Percentiles rank a stretch among this genome's conserved stretches.
Evolutionary conservation across 371 early-diverging fungal species (phyloP).

Genomic region (Nosema muscidifuracis): DNA sequence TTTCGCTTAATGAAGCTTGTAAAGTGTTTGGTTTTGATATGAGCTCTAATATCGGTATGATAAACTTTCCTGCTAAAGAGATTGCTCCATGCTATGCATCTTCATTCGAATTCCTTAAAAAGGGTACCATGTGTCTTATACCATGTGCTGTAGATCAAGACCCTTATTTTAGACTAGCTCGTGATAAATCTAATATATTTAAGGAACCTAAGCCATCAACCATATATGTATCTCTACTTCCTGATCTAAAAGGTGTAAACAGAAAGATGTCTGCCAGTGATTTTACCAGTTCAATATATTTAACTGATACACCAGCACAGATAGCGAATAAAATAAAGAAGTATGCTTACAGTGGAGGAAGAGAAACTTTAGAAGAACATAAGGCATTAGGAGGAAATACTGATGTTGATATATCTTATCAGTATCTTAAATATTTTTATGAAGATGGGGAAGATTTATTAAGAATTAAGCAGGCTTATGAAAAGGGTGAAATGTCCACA

Average conservation of each 20-base stretch:
- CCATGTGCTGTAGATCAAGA: slow-evolving; percentile 99
- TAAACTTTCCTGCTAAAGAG: slow-evolving; percentile 58
- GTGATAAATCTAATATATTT: slow-evolving; percentile 84
- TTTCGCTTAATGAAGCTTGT: slow-evolving; percentile 58
- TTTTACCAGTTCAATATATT: slow-evolving; percentile 80
- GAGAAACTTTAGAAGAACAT: slow-evolving; percentile 82
- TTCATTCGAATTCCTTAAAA: slow-evolving; percentile 57
- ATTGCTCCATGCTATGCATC: slow-evolving; percentile 61
- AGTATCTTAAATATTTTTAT: slow-evolving; percentile 87
- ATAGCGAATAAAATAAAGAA: slow-evolving; percentile 96
- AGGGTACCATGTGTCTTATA: slow-evolving; percentile 85
- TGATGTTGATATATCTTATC: slow-evolving; percentile 91
- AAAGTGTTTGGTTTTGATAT: slow-evolving; percentile 61
- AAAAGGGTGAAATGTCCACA: slow-evolving; percentile 76
- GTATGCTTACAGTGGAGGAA: slow-evolving; percentile 91
- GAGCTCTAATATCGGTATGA: slow-evolving; percentile 54
- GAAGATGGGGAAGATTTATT: slow-evolving; percentile 84
- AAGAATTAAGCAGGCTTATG: slow-evolving; percentile 67
- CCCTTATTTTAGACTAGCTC: slow-evolving; percentile 95
- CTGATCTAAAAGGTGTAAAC: slow-evolving; percentile 73
- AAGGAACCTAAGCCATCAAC: slow-evolving; percentile 90
- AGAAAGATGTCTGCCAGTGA: slow-evolving; percentile 95
- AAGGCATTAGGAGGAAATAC: slow-evolving; percentile 78
- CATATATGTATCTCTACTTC: slow-evolving; percentile 89
- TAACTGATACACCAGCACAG: slow-evolving; percentile 79